Evolutionary conservation across 129 eudicot species (phyloP), one percentile per base, ranked within the genome.

Genomic region (carrot (Daucus carota)): DNA sequence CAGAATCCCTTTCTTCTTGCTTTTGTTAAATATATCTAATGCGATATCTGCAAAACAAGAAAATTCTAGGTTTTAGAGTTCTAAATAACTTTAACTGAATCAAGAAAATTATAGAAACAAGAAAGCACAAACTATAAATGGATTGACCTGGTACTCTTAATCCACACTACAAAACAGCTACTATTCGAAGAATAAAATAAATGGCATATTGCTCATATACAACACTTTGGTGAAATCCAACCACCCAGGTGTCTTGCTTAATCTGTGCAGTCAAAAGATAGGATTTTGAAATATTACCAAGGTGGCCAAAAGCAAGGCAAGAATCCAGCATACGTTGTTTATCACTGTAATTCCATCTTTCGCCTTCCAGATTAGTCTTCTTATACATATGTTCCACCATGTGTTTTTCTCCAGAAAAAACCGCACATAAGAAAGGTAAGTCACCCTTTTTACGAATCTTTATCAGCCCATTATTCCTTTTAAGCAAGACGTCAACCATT

Each of bases 381-480:
- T 16, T 32, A 41, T 70, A 86, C 9, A 86, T 76, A 77, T 59
- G 80, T 57, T 69, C 40, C 50, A 83, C 90, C 85, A 83, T 86
- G 45, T 83, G 80, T 5, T 44, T 22, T 48, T 81, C 79, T 15
- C 84, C 90, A 60, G 74, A 81, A 73, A 75, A 41, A 24, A 85
- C 85, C 32, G 87, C 90, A 81, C 80, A 43, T 28, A 57, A 47
- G 40, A 86, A 82, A 26, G 90, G 90, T 29, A 54, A 80, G 17
- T 57, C 43, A 17, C 38, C n/a, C 34, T 40, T 73, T 10, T 77
- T 75, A 16, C 81, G 68, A 16, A 81, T 76, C 36, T 33, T 78
- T 18, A 32, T 15, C 73, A 86, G 74, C 31, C 34, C 45, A 1
- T 8, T 29, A 65, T 86, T 81, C 68, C 41, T 74, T 6, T 67